Evolutionary conservation across 441 rosid genomes (phyloP), one percentile per base, ranked within the genome.

Genomic region (Croton laevigatus): DNA sequence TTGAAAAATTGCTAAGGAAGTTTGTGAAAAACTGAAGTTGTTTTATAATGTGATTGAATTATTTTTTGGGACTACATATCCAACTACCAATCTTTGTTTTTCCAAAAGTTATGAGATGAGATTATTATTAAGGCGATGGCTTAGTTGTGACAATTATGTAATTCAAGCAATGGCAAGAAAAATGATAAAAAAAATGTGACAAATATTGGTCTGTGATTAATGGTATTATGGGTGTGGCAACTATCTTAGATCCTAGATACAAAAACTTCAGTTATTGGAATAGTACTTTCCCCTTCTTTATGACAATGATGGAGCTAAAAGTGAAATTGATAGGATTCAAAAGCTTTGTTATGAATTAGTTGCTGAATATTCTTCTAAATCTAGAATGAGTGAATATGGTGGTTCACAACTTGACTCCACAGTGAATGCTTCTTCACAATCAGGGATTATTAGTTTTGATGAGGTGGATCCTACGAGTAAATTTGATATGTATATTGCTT

Each of bases 151-250:
- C n/a, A n/a, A n/a, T n/a, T n/a, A n/a, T n/a, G n/a, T n/a, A n/a
- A n/a, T n/a, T n/a, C n/a, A n/a, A n/a, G n/a, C n/a, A 22, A 62
- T 19, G 0, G 9, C n/a, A 62, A 20, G 45, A 4, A 63, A 44
- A n/a, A n/a, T n/a, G n/a, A n/a, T n/a, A n/a, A n/a, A n/a, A n/a
- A n/a, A n/a, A n/a, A n/a, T n/a, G n/a, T n/a, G 37, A 63, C 3
- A 46, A 65, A n/a, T 63, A 63, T 42, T 63, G 53, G 37, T 10
- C 23, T 63, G 3, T 42, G 44, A 44, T 63, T 20, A 51, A 63
- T 20, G 36, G 19, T 9, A 42, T 63, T 42, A 42, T 63, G 17
- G 49, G 66, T 11, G 37, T 44, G 14, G 53, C 53, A 63, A 44
- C 13, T 44, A 3, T 44, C 2, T 20, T 63, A 8, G 53, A 63